Evolutionary conservation across 192 early-diverging fungal genomes (phyloP), one percentile per base, ranked within the genome.

Genomic region (Mortierella antarctica): DNA sequence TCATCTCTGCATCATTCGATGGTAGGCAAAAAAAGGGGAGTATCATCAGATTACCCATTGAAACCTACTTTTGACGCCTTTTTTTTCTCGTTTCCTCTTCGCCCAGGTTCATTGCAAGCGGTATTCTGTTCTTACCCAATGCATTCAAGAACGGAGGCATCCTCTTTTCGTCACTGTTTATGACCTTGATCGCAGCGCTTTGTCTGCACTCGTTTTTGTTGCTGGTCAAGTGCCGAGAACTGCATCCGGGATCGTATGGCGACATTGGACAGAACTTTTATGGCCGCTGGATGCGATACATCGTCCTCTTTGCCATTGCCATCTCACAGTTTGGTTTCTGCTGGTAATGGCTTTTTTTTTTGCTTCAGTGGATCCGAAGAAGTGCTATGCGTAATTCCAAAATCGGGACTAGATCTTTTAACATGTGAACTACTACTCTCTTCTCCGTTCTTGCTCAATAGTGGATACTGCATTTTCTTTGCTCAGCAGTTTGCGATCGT

Each of bases 251-350:
- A 49, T 90, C 89, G 57, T 93, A 88, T 80, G 92, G 92, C 65
- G 91, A 93, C 71, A 85, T 93, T 73, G 92, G 89, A 13, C 80
- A 84, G 18, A 79, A 83, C 50, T 83, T 92, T 55, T 93, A 91
- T 63, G 91, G 91, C 11, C 67, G 71, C 51, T 85, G 88, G 83
- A 89, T 92, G 80, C 86, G 91, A 62, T 85, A 84, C 62, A 71
- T 89, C 31, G 90, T 94, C 14, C 74, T 92, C 60, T 88, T 91
- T 53, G 88, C 91, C 40, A 88, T 93, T 53, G 89, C 90, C 44
- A 82, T 93, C 39, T 88, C 91, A 46, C 89, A 96, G 88, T 88
- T 95, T 68, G 95, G 93, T 4, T 96, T 94, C 82, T 92, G 91
- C 73, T 94, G 93, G 73, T 92, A 92, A 17, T 92, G 7, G 2